Evolutionary conservation across 2,329 filamentous ascomycete genomes (phyloP).

Genomic region (Fusarium globosum): DNA sequence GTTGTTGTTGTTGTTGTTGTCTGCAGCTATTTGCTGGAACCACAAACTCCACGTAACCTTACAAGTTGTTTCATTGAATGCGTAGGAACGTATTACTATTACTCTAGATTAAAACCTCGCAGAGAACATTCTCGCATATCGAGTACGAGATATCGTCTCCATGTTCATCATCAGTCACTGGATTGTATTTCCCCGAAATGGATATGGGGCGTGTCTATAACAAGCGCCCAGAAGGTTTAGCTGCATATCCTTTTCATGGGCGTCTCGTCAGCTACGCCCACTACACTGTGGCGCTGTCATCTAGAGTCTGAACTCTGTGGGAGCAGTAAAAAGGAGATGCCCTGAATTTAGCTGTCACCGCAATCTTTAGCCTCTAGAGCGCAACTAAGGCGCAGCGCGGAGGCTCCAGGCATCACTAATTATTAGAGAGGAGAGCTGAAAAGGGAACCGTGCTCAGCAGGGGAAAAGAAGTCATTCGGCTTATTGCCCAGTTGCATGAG

Average conservation of each 20-base stretch:
- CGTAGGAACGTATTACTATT: not conserved
- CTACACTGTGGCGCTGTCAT: slow-evolving; percentile 29
- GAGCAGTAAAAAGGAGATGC: slow-evolving; percentile 22
- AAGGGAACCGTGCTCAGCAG: slow-evolving; percentile 14
- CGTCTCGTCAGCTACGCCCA: slow-evolving; percentile 37
- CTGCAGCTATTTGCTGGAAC: not conserved
- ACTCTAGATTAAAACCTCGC: not conserved
- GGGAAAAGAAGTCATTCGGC: not conserved
- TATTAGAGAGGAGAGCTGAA: slow-evolving; percentile 7
- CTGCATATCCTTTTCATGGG: slow-evolving; percentile 27
- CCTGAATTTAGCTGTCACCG: slow-evolving; percentile 42
- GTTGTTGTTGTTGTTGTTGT: not conserved
- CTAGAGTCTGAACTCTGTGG: slow-evolving; percentile 14
- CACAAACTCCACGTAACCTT: not conserved
- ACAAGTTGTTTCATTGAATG: not conserved
- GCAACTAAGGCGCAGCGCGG: slow-evolving; percentile 21
- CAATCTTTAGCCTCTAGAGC: slow-evolving; percentile 38
- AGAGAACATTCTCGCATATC: slow-evolving; percentile 5
- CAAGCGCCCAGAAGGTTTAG: slow-evolving; percentile 35
- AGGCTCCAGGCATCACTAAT: slow-evolving; percentile 8
- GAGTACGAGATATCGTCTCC: slow-evolving; percentile 14
- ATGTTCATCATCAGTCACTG: slow-evolving; percentile 5
- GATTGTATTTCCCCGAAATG: slow-evolving; percentile 18
- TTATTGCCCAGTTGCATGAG: not conserved
- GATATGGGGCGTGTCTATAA: slow-evolving; percentile 32